Evolutionary conservation across 2,329 filamentous ascomycete genomes (phyloP).

Genomic region (Colletotrichum echinochloae): DNA sequence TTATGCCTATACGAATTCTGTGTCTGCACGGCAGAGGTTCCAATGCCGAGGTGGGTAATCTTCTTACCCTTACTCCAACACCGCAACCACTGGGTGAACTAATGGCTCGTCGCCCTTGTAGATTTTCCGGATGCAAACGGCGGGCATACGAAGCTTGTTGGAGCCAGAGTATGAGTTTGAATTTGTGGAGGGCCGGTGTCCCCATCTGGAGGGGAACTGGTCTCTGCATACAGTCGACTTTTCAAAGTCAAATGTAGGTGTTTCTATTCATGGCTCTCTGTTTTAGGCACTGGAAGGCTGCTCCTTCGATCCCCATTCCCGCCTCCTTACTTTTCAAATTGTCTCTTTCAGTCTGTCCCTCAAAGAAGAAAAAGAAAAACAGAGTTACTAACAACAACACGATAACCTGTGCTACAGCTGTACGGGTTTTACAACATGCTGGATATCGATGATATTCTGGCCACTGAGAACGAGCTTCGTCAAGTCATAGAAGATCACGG

Average conservation of each 20-base stretch:
- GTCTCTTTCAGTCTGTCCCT: neutral
- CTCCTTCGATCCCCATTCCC: neutral
- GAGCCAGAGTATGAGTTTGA: slow-evolving; percentile 25
- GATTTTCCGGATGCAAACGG: slow-evolving; percentile 26
- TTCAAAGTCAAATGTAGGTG: slow-evolving; percentile 21
- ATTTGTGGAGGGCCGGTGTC: slow-evolving; percentile 17
- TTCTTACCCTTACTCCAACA: neutral
- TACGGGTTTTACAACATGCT: slow-evolving; percentile 26
- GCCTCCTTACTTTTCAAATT: neutral
- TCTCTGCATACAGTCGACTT: slow-evolving; percentile 23
- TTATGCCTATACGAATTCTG: neutral
- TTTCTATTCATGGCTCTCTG: neutral
- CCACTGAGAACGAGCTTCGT: slow-evolving; percentile 21
- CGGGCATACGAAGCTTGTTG: slow-evolving; percentile 18
- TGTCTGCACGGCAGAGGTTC: neutral
- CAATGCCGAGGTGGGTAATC: neutral
- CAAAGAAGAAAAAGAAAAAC: neutral
- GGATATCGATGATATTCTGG: slow-evolving; percentile 20
- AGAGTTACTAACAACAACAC: neutral
- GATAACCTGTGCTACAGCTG: slow-evolving; percentile 5
- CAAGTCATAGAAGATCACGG: slow-evolving; percentile 22
- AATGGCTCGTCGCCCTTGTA: neutral
- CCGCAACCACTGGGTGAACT: neutral
- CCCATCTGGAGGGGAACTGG: slow-evolving; percentile 21
- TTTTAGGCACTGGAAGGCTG: neutral